phyloP scores from a whole-genome alignment of 1,284 basidiomycete genomes.

The Austroboletus olivaceoglutinosus region DNA sequence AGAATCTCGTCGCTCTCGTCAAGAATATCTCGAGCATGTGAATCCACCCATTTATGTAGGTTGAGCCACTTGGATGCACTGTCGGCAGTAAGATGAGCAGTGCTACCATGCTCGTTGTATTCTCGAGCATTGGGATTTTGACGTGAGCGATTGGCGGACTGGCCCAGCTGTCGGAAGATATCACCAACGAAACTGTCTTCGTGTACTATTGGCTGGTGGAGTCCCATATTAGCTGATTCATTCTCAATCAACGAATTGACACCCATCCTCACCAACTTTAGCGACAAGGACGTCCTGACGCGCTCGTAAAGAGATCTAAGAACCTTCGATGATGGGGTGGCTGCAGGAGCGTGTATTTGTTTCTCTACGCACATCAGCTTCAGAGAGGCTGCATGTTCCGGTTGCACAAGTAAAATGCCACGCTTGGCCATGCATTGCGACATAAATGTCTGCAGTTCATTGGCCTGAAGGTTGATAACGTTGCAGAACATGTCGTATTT shows the following conservation, averaged over 20 bases:
- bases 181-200: background rate
- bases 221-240: background rate
- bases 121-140: background rate
- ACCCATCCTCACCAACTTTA: background rate
- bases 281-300: background rate
- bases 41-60: constrained; percentile 36
- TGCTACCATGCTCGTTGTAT: background rate
- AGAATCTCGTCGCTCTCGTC: constrained; percentile 54
- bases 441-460: constrained; percentile 23
- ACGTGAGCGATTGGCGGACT: background rate
- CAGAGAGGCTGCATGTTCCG: constrained; percentile 51
- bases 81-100: background rate
- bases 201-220: background rate
- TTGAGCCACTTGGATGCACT: constrained; percentile 11
- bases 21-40: constrained; percentile 41
- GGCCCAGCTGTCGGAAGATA: background rate
- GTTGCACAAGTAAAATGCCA: constrained; percentile 46
- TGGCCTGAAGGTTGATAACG: background rate
- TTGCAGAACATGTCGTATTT: background rate
- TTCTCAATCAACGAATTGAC: background rate
- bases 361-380: constrained; percentile 42
- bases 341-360: constrained; percentile 8
- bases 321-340: background rate
- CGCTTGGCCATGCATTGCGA: constrained; percentile 36
- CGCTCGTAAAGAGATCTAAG: background rate